phyloP scores from a whole-genome alignment of 106 monocot genomes.

The Dendrobium officinale region DNA sequence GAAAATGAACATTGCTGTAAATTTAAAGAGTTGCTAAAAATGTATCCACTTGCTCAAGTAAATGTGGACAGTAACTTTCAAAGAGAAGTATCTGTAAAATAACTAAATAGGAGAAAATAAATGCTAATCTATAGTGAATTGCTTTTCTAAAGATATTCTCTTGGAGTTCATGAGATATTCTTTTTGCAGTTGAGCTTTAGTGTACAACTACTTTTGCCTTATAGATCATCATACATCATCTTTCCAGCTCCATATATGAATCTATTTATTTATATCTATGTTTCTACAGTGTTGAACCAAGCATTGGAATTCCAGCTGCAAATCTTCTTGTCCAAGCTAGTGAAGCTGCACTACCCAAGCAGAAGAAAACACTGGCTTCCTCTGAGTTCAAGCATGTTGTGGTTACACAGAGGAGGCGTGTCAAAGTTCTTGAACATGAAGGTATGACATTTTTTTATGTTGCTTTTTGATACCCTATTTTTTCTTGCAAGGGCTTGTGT shows the following conservation, averaged over 20 bases:
- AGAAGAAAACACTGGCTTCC: constrained; percentile 51
- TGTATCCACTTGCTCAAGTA: too few relatives aligned
- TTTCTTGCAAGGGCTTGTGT: neutral
- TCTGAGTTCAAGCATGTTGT: constrained; percentile 73
- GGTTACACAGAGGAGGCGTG: constrained; percentile 61
- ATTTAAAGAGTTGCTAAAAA: too few relatives aligned
- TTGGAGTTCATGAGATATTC: too few relatives aligned
- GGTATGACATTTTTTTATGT: constrained; percentile 25
- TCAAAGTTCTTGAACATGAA: constrained; percentile 42
- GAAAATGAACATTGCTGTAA: too few relatives aligned
- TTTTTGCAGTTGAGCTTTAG: too few relatives aligned
- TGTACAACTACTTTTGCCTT: neutral
- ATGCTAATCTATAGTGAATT: too few relatives aligned
- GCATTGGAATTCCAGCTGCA: constrained; percentile 35
- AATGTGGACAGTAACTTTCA: too few relatives aligned
- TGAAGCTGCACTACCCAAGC: constrained; percentile 76
- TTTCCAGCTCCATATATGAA: neutral
- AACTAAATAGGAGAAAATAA: too few relatives aligned
- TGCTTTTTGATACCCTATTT: neutral
- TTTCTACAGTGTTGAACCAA: constrained; percentile 39
- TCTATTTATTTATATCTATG: constrained; percentile 1
- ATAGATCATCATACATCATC: neutral
- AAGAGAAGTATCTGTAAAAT: too few relatives aligned
- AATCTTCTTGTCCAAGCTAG: constrained; percentile 61
- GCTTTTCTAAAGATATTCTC: too few relatives aligned